Conservation (phyloP, 2,329 filamentous ascomycete genomes). For the Chrysoporthe cubensis region DNA sequence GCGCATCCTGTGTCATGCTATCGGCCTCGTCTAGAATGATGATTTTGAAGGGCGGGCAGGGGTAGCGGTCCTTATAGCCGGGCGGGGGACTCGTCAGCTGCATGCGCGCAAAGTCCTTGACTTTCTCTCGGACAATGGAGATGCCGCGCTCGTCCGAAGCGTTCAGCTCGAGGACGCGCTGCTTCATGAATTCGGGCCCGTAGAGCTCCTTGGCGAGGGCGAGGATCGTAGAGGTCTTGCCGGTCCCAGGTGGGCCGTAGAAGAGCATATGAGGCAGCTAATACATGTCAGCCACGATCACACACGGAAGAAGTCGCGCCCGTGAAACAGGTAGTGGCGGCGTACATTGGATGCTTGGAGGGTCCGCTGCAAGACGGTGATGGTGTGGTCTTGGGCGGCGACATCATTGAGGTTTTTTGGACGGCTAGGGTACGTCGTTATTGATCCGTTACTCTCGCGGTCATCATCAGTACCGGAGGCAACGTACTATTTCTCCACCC, state of each 20-base stretch:
- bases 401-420: constrained; percentile 95
- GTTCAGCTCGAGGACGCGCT: constrained; percentile 97
- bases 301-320: neutral
- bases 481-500: constrained; percentile 97
- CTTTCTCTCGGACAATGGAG: constrained; percentile 93
- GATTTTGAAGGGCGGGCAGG: constrained; percentile 98
- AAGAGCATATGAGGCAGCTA: constrained; percentile 98
- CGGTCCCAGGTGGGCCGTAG: constrained; percentile 95
- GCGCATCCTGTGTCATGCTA: constrained; percentile 98
- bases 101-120: constrained; percentile 97
- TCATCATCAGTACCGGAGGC: too few species aligned
- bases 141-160: constrained; percentile 99
- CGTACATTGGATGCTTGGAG: constrained; percentile 89
- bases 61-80: constrained; percentile 72
- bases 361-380: constrained; percentile 88
- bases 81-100: constrained; percentile 83
- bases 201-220: constrained; percentile 97
- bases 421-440: constrained; percentile 61
- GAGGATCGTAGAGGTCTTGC: constrained; percentile 97
- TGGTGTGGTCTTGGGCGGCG: constrained; percentile 95
- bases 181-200: constrained; percentile 89
- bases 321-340: neutral
- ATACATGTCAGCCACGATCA: constrained; percentile 24
- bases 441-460: constrained; percentile 28
- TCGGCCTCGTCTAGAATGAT: constrained; percentile 98